Conservation (phyloP, 164 flowering plant genomes). For the Vitis cinerea region DNA sequence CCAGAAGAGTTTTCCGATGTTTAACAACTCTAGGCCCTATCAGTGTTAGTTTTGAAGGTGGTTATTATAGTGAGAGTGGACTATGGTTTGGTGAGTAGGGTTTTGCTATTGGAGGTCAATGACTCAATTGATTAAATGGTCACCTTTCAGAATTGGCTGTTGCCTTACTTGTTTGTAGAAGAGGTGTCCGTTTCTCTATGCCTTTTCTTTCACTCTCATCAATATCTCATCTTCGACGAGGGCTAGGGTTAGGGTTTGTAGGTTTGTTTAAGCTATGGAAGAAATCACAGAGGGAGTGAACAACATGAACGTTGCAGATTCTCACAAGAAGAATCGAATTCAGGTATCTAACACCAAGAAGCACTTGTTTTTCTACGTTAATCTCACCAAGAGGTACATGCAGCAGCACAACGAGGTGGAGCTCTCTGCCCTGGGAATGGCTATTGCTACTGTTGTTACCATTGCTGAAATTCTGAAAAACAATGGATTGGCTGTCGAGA, state of each 20-base stretch:
- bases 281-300: conserved; percentile 56
- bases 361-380: conserved; percentile 56
- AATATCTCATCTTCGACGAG: background rate
- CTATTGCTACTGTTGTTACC: conserved; percentile 54
- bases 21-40: no score
- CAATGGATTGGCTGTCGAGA: conserved; percentile 47
- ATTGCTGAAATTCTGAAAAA: conserved; percentile 51
- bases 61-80: no score
- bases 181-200: no score
- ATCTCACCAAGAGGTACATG: conserved; percentile 52
- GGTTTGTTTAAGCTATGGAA: conserved; percentile 35
- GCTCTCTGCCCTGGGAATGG: conserved; percentile 41
- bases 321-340: conserved; percentile 61
- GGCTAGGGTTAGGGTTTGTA: conserved; percentile 24
- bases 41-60: no score
- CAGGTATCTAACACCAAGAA: conserved; percentile 74
- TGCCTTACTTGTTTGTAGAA: no score
- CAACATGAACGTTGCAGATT: conserved; percentile 42
- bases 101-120: no score
- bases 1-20: no score
- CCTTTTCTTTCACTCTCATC: no score
- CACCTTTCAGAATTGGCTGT: no score
- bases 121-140: no score
- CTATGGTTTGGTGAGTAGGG: no score
- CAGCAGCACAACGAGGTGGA: conserved; percentile 36